Percentiles rank a stretch among this genome's conserved stretches.
Conservation (phyloP, 805 yeast genomes). For the Suhomyces sp. region DNA sequence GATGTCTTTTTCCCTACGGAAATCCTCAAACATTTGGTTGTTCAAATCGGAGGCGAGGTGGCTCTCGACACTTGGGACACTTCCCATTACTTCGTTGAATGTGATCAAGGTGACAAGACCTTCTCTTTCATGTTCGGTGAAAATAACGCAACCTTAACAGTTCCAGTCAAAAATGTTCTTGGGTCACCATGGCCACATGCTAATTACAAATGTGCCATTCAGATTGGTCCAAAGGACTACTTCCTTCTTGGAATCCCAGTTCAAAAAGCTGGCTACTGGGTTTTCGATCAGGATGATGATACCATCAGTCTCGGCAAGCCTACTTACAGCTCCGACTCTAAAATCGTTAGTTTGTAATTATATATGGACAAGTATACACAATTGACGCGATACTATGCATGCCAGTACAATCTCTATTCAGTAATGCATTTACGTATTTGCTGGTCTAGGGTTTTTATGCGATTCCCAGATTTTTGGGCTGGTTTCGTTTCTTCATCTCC, state of each 20-base stretch:
- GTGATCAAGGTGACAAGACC: background rate
- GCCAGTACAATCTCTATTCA: background rate
- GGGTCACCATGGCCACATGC: background rate
- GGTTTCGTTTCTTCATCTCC: constrained; percentile 4
- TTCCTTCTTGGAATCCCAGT: background rate
- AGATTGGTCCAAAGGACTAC: background rate
- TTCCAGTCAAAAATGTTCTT: background rate
- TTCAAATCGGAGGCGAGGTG: background rate
- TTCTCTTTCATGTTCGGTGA: background rate
- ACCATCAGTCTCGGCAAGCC: background rate
- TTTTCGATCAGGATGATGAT: background rate
- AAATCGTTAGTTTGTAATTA: background rate
- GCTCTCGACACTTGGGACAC: background rate
- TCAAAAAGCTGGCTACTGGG: background rate
- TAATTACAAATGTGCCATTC: background rate
- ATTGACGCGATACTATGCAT: background rate
- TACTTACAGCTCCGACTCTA: background rate
- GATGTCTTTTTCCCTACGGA: background rate
- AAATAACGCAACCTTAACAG: background rate
- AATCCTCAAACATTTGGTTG: background rate
- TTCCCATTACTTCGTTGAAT: background rate
- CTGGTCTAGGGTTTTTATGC: background rate
- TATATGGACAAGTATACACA: background rate
- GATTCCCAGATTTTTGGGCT: background rate
- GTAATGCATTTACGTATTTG: background rate